Percentiles rank a stretch among this genome's conserved stretches.
phyloP scores from a whole-genome alignment of 2,329 filamentous ascomycete genomes.

The Epichloe elymi region DNA sequence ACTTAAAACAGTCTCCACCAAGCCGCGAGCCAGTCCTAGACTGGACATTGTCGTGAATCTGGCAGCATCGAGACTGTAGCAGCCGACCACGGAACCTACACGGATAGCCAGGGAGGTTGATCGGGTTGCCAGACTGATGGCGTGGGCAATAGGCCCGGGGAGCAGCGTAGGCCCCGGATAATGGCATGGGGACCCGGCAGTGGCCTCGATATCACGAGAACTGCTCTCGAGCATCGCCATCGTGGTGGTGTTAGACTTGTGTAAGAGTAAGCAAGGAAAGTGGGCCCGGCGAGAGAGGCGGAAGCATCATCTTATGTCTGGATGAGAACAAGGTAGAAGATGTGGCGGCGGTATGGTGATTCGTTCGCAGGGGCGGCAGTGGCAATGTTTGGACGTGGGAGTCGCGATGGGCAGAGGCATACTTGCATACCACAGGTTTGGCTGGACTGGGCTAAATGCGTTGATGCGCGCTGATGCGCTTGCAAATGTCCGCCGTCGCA shows the following conservation, averaged over 20 bases:
- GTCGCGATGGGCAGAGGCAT: background rate
- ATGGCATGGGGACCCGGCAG: conserved; percentile 8
- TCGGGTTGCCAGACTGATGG: conserved; percentile 46
- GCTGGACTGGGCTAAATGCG: too few species aligned
- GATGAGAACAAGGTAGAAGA: too few species aligned
- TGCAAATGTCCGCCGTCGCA: too few species aligned
- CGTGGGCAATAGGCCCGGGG: conserved; percentile 42
- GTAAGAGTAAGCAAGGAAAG: too few species aligned
- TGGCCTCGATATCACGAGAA: conserved; percentile 5
- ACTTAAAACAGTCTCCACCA: conserved; percentile 40
- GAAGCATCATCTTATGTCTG: too few species aligned
- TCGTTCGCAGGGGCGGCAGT: background rate
- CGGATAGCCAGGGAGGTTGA: conserved; percentile 46
- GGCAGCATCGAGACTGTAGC: conserved; percentile 38
- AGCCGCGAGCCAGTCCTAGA: conserved; percentile 40
- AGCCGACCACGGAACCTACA: conserved; percentile 36
- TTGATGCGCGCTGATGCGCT: too few species aligned
- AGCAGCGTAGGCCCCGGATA: conserved; percentile 35
- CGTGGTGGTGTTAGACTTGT: background rate
- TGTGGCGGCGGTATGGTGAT: background rate
- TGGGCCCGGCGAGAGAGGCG: too few species aligned
- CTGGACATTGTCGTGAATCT: conserved; percentile 43
- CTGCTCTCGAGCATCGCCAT: conserved; percentile 1
- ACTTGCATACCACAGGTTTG: too few species aligned
- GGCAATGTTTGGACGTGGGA: background rate